Evolutionary conservation across 371 early-diverging fungal genomes (phyloP).

Genomic region (Capillidium rhysosporum): DNA sequence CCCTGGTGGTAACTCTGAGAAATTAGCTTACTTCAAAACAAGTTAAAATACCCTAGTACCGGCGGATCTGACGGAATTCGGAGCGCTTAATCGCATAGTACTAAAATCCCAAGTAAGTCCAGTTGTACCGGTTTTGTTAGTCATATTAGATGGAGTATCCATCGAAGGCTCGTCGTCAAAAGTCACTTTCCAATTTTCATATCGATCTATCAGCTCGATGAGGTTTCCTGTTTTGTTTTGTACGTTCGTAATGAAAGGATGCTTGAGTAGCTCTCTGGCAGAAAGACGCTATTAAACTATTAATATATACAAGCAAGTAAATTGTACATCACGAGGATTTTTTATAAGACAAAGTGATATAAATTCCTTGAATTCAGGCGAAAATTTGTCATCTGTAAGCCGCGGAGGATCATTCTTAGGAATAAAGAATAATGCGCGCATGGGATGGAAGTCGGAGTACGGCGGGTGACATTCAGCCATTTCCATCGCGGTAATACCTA

Average conservation of each 20-base stretch:
- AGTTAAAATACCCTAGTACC: neutral
- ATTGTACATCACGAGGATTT: slow-evolving; percentile 47
- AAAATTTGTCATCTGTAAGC: slow-evolving; percentile 46
- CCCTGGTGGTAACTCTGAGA: neutral
- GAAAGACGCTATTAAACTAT: slow-evolving; percentile 3
- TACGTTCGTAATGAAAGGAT: slow-evolving; percentile 5
- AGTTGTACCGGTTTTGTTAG: neutral
- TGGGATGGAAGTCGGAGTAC: slow-evolving; percentile 76
- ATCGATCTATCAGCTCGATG: slow-evolving; percentile 6
- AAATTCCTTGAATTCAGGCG: slow-evolving; percentile 80
- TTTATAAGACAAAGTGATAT: slow-evolving; percentile 70
- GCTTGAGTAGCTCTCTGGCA: slow-evolving; percentile 1
- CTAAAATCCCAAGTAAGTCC: slow-evolving; percentile 8
- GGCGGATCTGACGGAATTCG: neutral
- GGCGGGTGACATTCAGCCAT: slow-evolving; percentile 91
- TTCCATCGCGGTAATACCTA: slow-evolving; percentile 97
- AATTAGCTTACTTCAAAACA: neutral
- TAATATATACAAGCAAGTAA: neutral
- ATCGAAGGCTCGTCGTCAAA: slow-evolving; percentile 3
- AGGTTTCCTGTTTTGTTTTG: slow-evolving; percentile 4
- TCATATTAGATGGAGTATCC: slow-evolving; percentile 1
- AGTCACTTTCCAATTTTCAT: slow-evolving; percentile 3
- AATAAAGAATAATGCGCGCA: slow-evolving; percentile 82
- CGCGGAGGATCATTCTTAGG: slow-evolving; percentile 84
- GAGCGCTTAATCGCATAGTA: slow-evolving; percentile 1